Evolutionary conservation across 768 basidiomycete species (phyloP).

Genomic region (Lactarius hatsudake): DNA sequence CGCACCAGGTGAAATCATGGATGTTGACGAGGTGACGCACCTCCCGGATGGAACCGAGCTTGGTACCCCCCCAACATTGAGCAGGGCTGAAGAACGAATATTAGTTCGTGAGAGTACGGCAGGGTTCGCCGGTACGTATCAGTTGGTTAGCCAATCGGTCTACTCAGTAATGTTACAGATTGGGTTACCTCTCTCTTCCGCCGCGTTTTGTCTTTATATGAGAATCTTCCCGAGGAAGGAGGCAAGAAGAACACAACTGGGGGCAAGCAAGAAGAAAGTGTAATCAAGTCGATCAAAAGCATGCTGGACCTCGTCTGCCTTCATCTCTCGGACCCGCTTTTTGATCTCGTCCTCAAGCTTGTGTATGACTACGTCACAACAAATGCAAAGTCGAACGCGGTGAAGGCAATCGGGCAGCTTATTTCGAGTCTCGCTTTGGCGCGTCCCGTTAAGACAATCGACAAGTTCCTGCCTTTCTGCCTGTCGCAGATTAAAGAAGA

Average conservation of each 20-base stretch:
- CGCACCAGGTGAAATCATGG: conserved; percentile 54
- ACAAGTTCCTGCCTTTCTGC: conserved; percentile 79
- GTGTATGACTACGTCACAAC: conserved; percentile 86
- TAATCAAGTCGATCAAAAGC: conserved; percentile 74
- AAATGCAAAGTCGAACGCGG: conserved; percentile 88
- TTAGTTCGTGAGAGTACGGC: conserved; percentile 77
- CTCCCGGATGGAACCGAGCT: conserved; percentile 53
- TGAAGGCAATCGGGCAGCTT: conserved; percentile 85
- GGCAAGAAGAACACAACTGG: conserved; percentile 83
- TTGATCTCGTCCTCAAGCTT: conserved; percentile 81
- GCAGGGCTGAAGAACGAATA: conserved; percentile 64
- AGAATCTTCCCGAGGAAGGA: conserved; percentile 93
- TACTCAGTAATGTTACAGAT: conserved; percentile 42
- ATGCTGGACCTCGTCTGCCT: conserved; percentile 80
- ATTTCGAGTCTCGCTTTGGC: conserved; percentile 81
- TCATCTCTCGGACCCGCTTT: conserved; percentile 74
- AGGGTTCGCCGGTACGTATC: conserved; percentile 61
- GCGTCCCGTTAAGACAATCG: conserved; percentile 69
- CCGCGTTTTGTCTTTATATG: conserved; percentile 76
- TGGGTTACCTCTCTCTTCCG: conserved; percentile 80
- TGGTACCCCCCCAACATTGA: conserved; percentile 43
- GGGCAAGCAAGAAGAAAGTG: conserved; percentile 76
- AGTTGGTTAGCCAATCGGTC: not conserved
- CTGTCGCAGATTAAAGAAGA: conserved; percentile 76
- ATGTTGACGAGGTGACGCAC: conserved; percentile 45